These are phyloP conservation scores for Jimgerdemannia flammicorona DNA, from an alignment of 192 early-diverging fungal species.

Conservation along the genomic window DNA sequence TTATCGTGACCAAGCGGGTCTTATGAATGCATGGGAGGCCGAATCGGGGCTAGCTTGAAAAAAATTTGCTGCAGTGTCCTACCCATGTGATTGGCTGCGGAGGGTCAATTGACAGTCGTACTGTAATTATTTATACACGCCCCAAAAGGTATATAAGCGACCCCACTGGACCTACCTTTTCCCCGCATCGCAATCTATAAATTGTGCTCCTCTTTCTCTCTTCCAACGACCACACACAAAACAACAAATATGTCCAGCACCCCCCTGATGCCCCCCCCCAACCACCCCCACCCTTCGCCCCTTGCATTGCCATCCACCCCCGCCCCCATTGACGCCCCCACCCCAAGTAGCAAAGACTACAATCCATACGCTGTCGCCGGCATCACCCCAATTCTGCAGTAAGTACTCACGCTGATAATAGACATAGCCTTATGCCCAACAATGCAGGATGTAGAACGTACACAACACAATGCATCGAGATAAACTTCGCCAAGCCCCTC, in stretches of 20 bases:
- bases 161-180: not conserved
- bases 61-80: no score
- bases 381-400: constrained; percentile 60
- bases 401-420: constrained; percentile 28
- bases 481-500: not conserved
- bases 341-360: constrained; percentile 30
- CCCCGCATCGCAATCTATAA: not conserved
- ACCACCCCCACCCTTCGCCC: not conserved
- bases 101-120: not conserved
- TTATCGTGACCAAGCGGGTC: no score
- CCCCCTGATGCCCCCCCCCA: not conserved
- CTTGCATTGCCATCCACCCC: not conserved
- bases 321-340: constrained; percentile 34
- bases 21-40: no score
- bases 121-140: not conserved
- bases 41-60: no score
- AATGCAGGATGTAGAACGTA: not conserved
- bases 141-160: not conserved
- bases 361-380: constrained; percentile 48
- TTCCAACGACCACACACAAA: not conserved
- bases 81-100: not conserved
- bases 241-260: not conserved
- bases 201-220: not conserved
- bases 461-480: not conserved
- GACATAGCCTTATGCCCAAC: not conserved